phyloP scores from a whole-genome alignment of 2,329 filamentous ascomycete genomes.

The Xylariales sp. region DNA sequence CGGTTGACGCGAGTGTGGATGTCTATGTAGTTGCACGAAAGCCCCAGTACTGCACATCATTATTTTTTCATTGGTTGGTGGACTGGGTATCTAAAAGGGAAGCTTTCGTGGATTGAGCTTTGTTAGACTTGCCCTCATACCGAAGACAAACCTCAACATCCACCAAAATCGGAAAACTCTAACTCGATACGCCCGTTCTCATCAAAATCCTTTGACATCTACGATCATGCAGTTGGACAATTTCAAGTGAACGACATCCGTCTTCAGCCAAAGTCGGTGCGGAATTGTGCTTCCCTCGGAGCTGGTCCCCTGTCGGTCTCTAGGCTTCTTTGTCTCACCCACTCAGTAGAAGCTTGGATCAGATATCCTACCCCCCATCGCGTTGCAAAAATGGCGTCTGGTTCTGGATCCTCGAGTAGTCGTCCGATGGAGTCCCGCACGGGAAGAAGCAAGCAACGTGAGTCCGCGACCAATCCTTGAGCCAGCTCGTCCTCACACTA shows the following conservation, averaged over 20 bases:
- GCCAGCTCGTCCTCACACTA: conserved; percentile 13
- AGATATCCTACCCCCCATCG: conserved; percentile 13
- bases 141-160: neutral
- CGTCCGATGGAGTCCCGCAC: conserved; percentile 69
- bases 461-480: no score
- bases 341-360: conserved; percentile 3
- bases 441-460: conserved; percentile 76
- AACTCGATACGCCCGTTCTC: neutral
- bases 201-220: conserved; percentile 7
- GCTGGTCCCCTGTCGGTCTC: neutral
- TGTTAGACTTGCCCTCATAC: neutral
- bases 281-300: conserved; percentile 13
- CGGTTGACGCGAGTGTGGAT: neutral
- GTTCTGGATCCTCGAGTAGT: conserved; percentile 26
- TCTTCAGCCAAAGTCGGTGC: conserved; percentile 26
- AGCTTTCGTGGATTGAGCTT: neutral
- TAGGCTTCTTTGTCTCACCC: conserved; percentile 2
- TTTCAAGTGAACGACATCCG: conserved; percentile 24
- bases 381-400: conserved; percentile 24
- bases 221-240: conserved; percentile 30
- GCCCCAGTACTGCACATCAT: conserved; percentile 1
- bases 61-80: neutral
- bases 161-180: neutral
- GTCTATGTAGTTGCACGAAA: conserved; percentile 7
- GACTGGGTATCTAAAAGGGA: neutral